Conservation (phyloP, 2,329 filamentous ascomycete genomes). For the Aspergillus novofumigatus region DNA sequence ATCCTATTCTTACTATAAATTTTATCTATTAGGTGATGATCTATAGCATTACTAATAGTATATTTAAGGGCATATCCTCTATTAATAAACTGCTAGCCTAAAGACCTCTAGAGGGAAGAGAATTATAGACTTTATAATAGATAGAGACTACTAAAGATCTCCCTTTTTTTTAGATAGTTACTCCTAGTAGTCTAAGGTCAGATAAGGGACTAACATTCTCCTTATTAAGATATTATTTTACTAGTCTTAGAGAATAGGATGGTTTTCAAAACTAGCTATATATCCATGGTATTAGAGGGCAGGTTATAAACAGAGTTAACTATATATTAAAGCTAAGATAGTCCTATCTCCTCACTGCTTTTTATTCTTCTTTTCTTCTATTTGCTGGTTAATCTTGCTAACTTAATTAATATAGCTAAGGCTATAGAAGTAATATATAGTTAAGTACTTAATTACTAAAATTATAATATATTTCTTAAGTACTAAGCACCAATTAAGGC, state of each 20-base stretch:
- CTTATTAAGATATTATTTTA: slow-evolving; percentile 7
- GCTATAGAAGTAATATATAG: slow-evolving; percentile 11
- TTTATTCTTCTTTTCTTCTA: no score
- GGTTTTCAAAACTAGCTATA: slow-evolving; percentile 1
- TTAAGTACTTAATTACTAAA: slow-evolving; percentile 17
- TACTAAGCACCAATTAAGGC: slow-evolving; percentile 17
- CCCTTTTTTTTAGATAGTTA: slow-evolving; percentile 14
- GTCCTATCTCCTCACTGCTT: no score
- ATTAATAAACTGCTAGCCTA: slow-evolving; percentile 12
- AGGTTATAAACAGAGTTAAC: slow-evolving; percentile 3
- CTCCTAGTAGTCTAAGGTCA: slow-evolving; percentile 3
- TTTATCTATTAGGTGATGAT: slow-evolving; percentile 22
- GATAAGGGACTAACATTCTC: slow-evolving; percentile 12
- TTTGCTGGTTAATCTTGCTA: not conserved
- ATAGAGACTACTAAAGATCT: slow-evolving; percentile 6
- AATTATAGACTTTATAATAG: slow-evolving; percentile 17
- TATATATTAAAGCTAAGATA: not conserved
- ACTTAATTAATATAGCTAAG: slow-evolving; percentile 4
- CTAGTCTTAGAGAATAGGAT: not conserved
- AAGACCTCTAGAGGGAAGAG: slow-evolving; percentile 11
- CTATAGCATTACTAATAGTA: slow-evolving; percentile 12
- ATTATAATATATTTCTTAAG: slow-evolving; percentile 16
- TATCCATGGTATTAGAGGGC: slow-evolving; percentile 1
- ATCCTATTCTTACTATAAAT: slow-evolving; percentile 13
- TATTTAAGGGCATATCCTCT: slow-evolving; percentile 15